Evolutionary conservation across 306 rosid species (phyloP).

Genomic region (Cicer judaicum): DNA sequence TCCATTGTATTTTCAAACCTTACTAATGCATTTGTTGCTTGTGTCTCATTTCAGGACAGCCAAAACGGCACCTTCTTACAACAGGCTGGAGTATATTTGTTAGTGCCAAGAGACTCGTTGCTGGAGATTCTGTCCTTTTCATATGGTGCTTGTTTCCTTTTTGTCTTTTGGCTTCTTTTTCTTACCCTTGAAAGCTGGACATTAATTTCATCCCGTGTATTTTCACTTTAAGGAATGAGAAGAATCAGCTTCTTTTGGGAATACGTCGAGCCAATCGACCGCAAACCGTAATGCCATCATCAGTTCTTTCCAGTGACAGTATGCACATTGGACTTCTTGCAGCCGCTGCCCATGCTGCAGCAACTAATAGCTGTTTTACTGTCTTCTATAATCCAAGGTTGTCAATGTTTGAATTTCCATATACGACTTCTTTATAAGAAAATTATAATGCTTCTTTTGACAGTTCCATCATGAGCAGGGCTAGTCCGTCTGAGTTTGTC

Average conservation of each 20-base stretch:
- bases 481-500: conserved; percentile 95
- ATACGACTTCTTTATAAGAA: conserved; percentile 21
- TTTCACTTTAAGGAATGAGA: conserved; percentile 72
- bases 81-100: conserved; percentile 98
- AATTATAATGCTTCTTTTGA: conserved; percentile 41
- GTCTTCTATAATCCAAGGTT: conserved; percentile 92
- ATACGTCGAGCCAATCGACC: conserved; percentile 89
- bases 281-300: conserved; percentile 92
- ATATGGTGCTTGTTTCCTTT: conserved; percentile 66
- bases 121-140: conserved; percentile 95
- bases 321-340: conserved; percentile 99
- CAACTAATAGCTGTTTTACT: conserved; percentile 91
- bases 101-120: conserved; percentile 93
- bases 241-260: conserved; percentile 91
- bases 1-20: conserved; percentile 6
- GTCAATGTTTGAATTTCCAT: conserved; percentile 38
- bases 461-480: conserved; percentile 65
- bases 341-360: conserved; percentile 95
- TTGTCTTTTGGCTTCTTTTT: conserved; percentile 14
- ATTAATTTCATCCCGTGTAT: conserved; percentile 26
- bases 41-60: conserved; percentile 77
- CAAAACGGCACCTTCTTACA: conserved; percentile 93
- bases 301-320: conserved; percentile 91
- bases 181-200: conserved; percentile 8
- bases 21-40: conserved; percentile 43